Evolutionary conservation across 2,329 filamentous ascomycete species (phyloP).

Genomic region (Cercospora beticola): DNA sequence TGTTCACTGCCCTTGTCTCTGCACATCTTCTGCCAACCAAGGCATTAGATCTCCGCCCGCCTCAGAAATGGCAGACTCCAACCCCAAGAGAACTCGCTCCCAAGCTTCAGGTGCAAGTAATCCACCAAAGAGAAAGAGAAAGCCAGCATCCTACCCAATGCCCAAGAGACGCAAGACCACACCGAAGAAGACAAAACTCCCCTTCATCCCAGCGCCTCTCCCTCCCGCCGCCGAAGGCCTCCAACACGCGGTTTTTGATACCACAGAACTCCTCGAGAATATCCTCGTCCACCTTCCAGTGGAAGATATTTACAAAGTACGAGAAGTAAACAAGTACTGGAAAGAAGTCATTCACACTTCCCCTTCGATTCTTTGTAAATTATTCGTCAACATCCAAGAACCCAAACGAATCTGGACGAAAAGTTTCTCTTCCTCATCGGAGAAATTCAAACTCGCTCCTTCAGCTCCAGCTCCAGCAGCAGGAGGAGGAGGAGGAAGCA

Average conservation of each 20-base stretch:
- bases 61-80: too few relatives aligned
- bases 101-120: too few relatives aligned
- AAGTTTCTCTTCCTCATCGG: not conserved
- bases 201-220: not conserved
- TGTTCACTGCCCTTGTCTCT: too few relatives aligned
- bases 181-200: not conserved
- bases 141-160: not conserved
- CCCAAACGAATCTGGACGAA: not conserved
- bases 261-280: not conserved
- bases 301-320: not conserved
- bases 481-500: too few relatives aligned
- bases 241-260: not conserved
- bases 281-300: not conserved
- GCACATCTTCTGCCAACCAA: too few relatives aligned
- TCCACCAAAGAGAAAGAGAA: not conserved
- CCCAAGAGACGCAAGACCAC: not conserved
- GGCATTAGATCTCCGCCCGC: too few relatives aligned
- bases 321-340: not conserved
- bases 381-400: not conserved
- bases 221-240: not conserved
- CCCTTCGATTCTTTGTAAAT: not conserved
- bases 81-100: not conserved
- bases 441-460: not conserved
- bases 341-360: not conserved
- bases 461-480: too few relatives aligned